phyloP scores from a whole-genome alignment of 176 grass and related monocot genomes.

The Tillandsia leiboldiana region DNA sequence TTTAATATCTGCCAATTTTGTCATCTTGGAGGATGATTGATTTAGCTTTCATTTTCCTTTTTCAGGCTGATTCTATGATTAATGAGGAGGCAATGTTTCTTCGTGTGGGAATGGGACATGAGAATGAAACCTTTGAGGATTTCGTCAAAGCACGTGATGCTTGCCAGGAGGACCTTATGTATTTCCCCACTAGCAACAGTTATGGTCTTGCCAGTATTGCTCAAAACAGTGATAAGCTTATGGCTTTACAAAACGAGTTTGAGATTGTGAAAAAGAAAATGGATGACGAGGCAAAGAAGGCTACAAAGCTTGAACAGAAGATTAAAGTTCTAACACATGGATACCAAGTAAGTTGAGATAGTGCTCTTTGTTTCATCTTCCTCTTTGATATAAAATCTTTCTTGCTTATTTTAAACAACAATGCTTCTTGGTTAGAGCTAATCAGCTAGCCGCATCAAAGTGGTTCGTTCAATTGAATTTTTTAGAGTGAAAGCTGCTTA shows the following conservation, averaged over 20 bases:
- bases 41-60: conserved; percentile 12
- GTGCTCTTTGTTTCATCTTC: background rate
- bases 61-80: conserved; percentile 62
- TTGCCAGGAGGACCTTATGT: conserved; percentile 92
- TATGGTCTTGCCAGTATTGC: conserved; percentile 82
- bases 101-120: conserved; percentile 71
- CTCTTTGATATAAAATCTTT: background rate
- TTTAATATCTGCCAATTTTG: background rate
- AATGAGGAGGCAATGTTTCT: conserved; percentile 66
- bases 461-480: background rate
- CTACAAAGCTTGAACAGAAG: conserved; percentile 81
- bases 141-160: conserved; percentile 80
- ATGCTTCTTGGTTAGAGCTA: background rate
- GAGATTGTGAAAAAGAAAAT: conserved; percentile 82
- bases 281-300: conserved; percentile 89
- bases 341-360: conserved; percentile 55
- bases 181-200: conserved; percentile 56
- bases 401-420: background rate
- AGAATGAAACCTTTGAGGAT: conserved; percentile 68
- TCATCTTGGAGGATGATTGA: background rate
- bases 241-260: conserved; percentile 71
- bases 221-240: conserved; percentile 68
- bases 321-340: conserved; percentile 90
- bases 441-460: too few relatives aligned
- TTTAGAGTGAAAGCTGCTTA: too few relatives aligned